Conservation (phyloP, 2,329 filamentous ascomycete genomes). For the Nakataea oryzae region DNA sequence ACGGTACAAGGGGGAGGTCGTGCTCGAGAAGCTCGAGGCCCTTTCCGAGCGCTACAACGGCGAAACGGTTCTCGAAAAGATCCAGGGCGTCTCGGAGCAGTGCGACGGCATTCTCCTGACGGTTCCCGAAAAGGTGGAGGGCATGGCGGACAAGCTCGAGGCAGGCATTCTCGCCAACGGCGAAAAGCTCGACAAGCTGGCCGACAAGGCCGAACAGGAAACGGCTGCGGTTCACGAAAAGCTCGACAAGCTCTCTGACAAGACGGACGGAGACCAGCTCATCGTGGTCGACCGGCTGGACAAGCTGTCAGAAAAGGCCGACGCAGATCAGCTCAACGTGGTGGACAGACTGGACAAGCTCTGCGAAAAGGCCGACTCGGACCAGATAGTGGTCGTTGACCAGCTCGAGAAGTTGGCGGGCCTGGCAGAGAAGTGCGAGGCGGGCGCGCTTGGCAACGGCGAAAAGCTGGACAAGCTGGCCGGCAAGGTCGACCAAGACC, state of each 20-base stretch:
- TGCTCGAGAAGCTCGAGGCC: slow-evolving; percentile 39
- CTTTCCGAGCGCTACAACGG: not conserved
- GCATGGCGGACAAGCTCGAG: not conserved
- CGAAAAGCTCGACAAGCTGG: not conserved
- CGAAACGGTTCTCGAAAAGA: not conserved
- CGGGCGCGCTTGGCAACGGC: not conserved
- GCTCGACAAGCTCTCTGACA: not conserved
- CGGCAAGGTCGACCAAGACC: slow-evolving; percentile 27
- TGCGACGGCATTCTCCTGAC: not conserved
- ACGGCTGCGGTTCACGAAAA: not conserved
- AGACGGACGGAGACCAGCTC: slow-evolving; percentile 35
- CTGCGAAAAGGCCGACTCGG: not conserved
- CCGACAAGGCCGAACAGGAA: not conserved
- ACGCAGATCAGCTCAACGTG: not conserved
- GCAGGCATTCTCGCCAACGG: not conserved
- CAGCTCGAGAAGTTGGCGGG: slow-evolving; percentile 12
- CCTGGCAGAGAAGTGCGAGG: not conserved
- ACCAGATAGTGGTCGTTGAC: not conserved
- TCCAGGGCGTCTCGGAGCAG: not conserved
- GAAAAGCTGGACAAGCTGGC: not conserved
- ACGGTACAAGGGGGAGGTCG: slow-evolving; percentile 42
- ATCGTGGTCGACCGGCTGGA: slow-evolving; percentile 20
- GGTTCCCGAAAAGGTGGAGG: not conserved
- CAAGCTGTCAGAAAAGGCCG: not conserved
- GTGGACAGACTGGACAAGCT: not conserved